Evolutionary conservation across 106 monocot species (phyloP).

Genomic region (Dioscorea alata): DNA sequence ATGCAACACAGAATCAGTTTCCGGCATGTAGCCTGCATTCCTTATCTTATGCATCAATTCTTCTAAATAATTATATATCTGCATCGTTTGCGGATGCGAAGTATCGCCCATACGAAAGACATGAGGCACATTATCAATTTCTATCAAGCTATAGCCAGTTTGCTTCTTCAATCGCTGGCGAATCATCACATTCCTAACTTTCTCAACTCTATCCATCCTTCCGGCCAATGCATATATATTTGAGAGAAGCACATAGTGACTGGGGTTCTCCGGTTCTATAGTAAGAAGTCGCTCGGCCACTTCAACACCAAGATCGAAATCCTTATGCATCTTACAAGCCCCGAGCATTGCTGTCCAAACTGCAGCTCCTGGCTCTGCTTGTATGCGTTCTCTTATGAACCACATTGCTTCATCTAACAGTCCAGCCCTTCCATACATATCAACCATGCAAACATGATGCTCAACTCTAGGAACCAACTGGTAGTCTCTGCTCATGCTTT

Average conservation of each 20-base stretch:
- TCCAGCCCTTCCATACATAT: constrained; percentile 56
- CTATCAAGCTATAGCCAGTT: constrained; percentile 47
- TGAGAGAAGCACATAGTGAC: constrained; percentile 52
- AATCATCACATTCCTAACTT: constrained; percentile 36
- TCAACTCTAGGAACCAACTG: constrained; percentile 33
- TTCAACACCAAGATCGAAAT: constrained; percentile 37
- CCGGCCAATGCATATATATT: constrained; percentile 46
- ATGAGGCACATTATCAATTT: constrained; percentile 25
- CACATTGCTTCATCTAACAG: constrained; percentile 29
- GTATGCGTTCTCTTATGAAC: constrained; percentile 24
- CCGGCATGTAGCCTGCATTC: constrained; percentile 33
- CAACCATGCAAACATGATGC: constrained; percentile 62
- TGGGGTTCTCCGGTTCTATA: constrained; percentile 42
- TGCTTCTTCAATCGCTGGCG: constrained; percentile 39
- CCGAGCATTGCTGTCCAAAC: constrained; percentile 58
- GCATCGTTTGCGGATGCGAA: constrained; percentile 24
- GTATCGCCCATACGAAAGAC: constrained; percentile 59
- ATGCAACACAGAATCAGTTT: constrained; percentile 49
- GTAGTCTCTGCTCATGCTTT: constrained; percentile 37
- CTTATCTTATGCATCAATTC: constrained; percentile 30
- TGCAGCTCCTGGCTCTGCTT: constrained; percentile 33
- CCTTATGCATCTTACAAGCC: constrained; percentile 55
- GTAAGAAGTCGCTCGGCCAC: constrained; percentile 33
- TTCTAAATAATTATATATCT: constrained; percentile 40
- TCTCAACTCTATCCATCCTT: constrained; percentile 42